These are phyloP conservation scores for Sclerotinia nivalis DNA, from an alignment of 2,329 filamentous ascomycete genomes.

Conservation along the genomic window DNA sequence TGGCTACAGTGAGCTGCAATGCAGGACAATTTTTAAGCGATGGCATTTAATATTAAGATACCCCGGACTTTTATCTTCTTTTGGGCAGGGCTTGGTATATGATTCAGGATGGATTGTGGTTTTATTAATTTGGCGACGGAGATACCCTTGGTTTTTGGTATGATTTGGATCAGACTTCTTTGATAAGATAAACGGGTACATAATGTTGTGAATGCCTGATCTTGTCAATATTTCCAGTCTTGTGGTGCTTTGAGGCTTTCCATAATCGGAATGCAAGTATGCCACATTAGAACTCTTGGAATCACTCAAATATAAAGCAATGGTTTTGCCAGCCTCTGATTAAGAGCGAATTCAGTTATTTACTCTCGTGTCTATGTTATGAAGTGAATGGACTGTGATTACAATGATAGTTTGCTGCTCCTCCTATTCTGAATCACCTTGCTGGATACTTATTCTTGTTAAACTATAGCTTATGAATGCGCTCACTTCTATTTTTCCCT, in stretches of 20 bases:
- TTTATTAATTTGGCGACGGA: not conserved
- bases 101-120: not conserved
- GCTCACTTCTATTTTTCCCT: not conserved
- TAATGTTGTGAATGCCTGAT: not conserved
- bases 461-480: not conserved
- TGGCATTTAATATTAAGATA: not conserved
- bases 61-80: not conserved
- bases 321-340: not conserved
- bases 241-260: too few relatives aligned
- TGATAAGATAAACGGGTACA: not conserved
- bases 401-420: not conserved
- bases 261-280: not conserved
- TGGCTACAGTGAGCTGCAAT: constrained; percentile 36
- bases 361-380: not conserved
- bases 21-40: not conserved
- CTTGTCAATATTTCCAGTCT: not conserved
- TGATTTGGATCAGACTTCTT: not conserved
- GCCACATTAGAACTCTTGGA: not conserved
- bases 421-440: not conserved
- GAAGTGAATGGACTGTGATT: not conserved
- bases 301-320: not conserved
- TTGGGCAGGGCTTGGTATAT: not conserved
- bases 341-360: not conserved
- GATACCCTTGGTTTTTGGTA: constrained; percentile 8
- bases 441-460: not conserved